These are phyloP conservation scores for Aspergillus bombycis DNA, from an alignment of 2,329 filamentous ascomycete species.

Conservation along the genomic window DNA sequence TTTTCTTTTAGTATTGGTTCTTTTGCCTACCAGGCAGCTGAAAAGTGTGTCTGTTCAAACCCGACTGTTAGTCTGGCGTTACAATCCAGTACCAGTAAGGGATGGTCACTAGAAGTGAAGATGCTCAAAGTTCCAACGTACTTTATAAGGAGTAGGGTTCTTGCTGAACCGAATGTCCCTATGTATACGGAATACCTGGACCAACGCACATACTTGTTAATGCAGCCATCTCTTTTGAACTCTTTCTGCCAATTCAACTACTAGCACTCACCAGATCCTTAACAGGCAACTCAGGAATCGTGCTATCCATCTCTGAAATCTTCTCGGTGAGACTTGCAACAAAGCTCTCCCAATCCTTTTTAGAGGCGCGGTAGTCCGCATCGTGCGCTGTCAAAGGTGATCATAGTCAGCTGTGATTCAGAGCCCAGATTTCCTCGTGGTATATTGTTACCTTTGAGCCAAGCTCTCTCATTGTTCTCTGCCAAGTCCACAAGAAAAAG, in stretches of 20 bases:
- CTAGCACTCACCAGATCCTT: slow-evolving; percentile 69
- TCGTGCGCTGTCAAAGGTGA: slow-evolving; percentile 66
- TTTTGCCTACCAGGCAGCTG: slow-evolving; percentile 69
- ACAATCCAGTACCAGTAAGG: slow-evolving; percentile 15
- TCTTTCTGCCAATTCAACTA: neutral
- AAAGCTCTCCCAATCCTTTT: slow-evolving; percentile 81
- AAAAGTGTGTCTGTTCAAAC: slow-evolving; percentile 70
- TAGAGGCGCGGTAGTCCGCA: slow-evolving; percentile 73
- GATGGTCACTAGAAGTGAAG: slow-evolving; percentile 5
- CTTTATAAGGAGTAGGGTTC: slow-evolving; percentile 87
- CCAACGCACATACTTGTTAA: slow-evolving; percentile 13
- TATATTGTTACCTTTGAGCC: slow-evolving; percentile 60
- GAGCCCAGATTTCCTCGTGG: neutral
- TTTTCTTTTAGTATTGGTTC: slow-evolving; percentile 11
- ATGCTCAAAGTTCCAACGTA: slow-evolving; percentile 40
- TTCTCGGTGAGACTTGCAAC: slow-evolving; percentile 72
- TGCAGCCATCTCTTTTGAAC: slow-evolving; percentile 6
- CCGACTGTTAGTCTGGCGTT: slow-evolving; percentile 25
- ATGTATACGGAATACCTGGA: slow-evolving; percentile 78
- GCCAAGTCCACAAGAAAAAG: slow-evolving; percentile 63
- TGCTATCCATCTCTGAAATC: slow-evolving; percentile 73
- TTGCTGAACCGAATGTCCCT: slow-evolving; percentile 83
- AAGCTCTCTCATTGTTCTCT: slow-evolving; percentile 64
- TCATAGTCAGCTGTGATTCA: slow-evolving; percentile 10
- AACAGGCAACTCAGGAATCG: slow-evolving; percentile 80